These are phyloP conservation scores for Gliomastix tumulicola DNA, from an alignment of 2,329 filamentous ascomycete species.

Conservation along the genomic window DNA sequence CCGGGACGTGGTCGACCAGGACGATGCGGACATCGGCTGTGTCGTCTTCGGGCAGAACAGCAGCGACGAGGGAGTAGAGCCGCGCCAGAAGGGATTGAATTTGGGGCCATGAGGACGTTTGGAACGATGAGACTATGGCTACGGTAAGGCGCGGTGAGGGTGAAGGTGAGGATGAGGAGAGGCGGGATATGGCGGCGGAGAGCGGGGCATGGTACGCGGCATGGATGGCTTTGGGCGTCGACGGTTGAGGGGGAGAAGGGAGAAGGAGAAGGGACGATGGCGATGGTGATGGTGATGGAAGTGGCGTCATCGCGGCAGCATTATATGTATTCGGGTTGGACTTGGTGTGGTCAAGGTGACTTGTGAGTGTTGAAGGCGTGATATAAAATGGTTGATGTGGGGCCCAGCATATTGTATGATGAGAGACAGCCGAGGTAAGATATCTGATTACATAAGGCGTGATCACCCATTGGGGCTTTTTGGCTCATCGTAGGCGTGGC, in stretches of 20 bases:
- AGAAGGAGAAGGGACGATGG: slow-evolving; percentile 57
- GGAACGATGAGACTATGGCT: slow-evolving; percentile 57
- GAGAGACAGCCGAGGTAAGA: no score
- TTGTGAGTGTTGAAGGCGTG: no score
- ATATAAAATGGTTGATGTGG: no score
- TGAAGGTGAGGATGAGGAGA: slow-evolving; percentile 21
- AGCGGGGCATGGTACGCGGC: slow-evolving; percentile 56
- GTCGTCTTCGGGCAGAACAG: slow-evolving; percentile 48
- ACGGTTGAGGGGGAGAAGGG: slow-evolving; percentile 53
- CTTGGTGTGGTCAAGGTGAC: no score
- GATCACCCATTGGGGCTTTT: no score
- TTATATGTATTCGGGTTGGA: no score
- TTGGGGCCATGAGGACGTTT: slow-evolving; percentile 32
- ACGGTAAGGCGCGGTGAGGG: slow-evolving; percentile 30
- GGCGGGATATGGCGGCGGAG: slow-evolving; percentile 41
- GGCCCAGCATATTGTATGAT: no score
- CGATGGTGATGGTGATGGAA: neutral
- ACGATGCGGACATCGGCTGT: slow-evolving; percentile 65
- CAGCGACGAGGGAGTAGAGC: slow-evolving; percentile 71
- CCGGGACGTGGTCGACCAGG: slow-evolving; percentile 56
- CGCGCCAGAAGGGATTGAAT: slow-evolving; percentile 67
- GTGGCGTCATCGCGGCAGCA: neutral
- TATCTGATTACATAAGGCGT: no score
- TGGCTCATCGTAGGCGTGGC: no score
- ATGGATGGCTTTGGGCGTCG: slow-evolving; percentile 41